These are phyloP conservation scores for Cladophialophora exuberans DNA, from an alignment of 2,329 filamentous ascomycete genomes.

Conservation along the genomic window DNA sequence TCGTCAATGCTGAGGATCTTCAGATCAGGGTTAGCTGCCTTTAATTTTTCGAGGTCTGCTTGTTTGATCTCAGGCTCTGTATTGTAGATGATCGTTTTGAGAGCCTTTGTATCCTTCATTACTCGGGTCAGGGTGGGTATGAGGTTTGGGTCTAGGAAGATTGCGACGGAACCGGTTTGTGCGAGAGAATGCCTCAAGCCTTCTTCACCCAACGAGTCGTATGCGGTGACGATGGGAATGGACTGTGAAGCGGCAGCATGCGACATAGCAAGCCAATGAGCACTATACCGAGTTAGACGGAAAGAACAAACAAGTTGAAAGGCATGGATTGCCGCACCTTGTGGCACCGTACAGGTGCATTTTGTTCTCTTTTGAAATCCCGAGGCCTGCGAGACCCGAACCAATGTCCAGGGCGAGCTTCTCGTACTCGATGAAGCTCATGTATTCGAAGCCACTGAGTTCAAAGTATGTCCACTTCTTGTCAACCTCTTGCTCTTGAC, in stretches of 20 bases:
- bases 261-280: conserved; percentile 81
- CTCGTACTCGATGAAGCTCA: conserved; percentile 80
- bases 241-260: conserved; percentile 81
- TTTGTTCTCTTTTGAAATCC: conserved; percentile 67
- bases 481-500: conserved; percentile 75
- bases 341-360: conserved; percentile 86
- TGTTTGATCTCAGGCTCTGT: conserved; percentile 53
- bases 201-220: conserved; percentile 42
- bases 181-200: conserved; percentile 39
- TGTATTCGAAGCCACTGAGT: conserved; percentile 74
- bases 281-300: conserved; percentile 50
- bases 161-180: conserved; percentile 39
- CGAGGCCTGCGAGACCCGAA: conserved; percentile 73
- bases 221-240: conserved; percentile 79
- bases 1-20: conserved; percentile 57
- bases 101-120: conserved; percentile 55
- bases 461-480: conserved; percentile 94
- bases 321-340: conserved; percentile 54
- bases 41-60: conserved; percentile 55
- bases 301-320: neutral
- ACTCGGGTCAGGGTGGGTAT: conserved; percentile 56
- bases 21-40: conserved; percentile 53
- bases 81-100: conserved; percentile 60
- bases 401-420: conserved; percentile 70
- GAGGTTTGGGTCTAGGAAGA: conserved; percentile 41